phyloP scores from a whole-genome alignment of 345 rosid species.

The Euphorbia peplus region DNA sequence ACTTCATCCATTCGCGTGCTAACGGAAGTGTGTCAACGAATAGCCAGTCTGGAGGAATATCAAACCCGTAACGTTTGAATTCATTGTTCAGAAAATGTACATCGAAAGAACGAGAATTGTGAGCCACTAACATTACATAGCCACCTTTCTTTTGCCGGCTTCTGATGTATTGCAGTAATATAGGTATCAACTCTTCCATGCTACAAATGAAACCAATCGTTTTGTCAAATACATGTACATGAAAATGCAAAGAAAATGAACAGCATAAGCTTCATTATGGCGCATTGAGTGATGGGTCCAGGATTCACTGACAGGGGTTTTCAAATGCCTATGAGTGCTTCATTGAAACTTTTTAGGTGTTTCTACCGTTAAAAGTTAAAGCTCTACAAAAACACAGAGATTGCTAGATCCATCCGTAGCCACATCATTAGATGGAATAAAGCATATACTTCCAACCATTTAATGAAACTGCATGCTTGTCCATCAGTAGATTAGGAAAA shows the following conservation, averaged over 20 bases:
- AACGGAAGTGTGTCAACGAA: slow-evolving; percentile 68
- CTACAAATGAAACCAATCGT: slow-evolving; percentile 31
- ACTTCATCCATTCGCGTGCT: slow-evolving; percentile 57
- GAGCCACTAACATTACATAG: slow-evolving; percentile 59
- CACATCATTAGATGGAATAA: background rate
- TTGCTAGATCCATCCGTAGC: too few species aligned
- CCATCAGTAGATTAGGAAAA: background rate
- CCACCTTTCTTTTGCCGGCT: slow-evolving; percentile 87
- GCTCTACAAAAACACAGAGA: too few species aligned
- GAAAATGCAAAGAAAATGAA: background rate
- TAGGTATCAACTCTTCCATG: slow-evolving; percentile 80
- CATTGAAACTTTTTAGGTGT: too few species aligned
- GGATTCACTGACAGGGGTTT: too few species aligned
- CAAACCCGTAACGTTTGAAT: slow-evolving; percentile 59
- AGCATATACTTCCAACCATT: background rate
- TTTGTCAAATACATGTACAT: background rate
- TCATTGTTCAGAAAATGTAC: slow-evolving; percentile 68
- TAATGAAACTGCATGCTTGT: background rate
- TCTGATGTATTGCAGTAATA: slow-evolving; percentile 51
- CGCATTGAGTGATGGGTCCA: too few species aligned
- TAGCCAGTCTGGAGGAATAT: slow-evolving; percentile 68
- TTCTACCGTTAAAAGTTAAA: too few species aligned
- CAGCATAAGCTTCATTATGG: background rate
- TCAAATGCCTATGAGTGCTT: too few species aligned
- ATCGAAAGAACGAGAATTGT: slow-evolving; percentile 75